A percentile compares a stretch with the other conserved stretches of the same genome.
Conservation (phyloP, 1,139 yeast species). For the Arxiozyma bovina region DNA sequence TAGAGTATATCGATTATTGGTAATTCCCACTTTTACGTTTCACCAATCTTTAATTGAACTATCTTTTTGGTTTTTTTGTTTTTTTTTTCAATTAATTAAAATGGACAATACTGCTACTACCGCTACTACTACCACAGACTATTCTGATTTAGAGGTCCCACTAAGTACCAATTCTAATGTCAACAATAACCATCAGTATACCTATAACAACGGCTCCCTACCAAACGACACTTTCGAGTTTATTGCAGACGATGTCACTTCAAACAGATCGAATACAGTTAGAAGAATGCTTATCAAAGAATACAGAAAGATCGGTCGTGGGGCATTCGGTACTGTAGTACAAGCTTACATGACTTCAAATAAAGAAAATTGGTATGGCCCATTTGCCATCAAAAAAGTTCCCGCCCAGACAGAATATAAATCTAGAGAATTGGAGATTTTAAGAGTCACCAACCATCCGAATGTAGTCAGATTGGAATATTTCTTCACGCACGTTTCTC, state of each 20-base stretch:
- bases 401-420: conserved; percentile 83
- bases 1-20: no score
- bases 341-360: conserved; percentile 48
- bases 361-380: conserved; percentile 54
- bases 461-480: conserved; percentile 62
- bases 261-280: conserved; percentile 45
- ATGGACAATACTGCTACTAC: background rate
- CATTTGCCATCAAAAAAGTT: conserved; percentile 72
- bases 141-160: conserved; percentile 1
- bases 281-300: conserved; percentile 62
- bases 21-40: no score
- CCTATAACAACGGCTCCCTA: background rate
- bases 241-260: conserved; percentile 52
- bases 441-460: conserved; percentile 68
- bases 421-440: conserved; percentile 66
- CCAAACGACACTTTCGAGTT: conserved; percentile 30
- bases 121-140: background rate
- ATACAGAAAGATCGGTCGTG: conserved; percentile 69
- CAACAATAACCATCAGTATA: background rate
- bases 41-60: background rate
- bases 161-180: background rate
- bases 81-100: background rate
- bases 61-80: no score
- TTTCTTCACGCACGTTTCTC: conserved; percentile 52
- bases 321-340: conserved; percentile 77